Conservation (phyloP, 768 basidiomycete species). For the Amanita pseudoporphyria region DNA sequence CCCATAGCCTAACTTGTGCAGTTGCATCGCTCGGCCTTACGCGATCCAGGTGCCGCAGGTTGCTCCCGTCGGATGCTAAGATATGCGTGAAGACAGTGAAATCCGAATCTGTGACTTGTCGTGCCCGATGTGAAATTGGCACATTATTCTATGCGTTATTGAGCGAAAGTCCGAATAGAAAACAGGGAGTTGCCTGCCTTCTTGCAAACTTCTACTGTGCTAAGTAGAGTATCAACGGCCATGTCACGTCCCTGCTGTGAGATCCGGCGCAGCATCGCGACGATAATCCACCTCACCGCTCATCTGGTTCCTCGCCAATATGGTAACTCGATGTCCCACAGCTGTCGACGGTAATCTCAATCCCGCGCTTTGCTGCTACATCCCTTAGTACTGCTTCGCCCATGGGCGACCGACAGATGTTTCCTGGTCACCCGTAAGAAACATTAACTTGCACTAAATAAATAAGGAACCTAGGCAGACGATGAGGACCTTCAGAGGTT, state of each 20-base stretch:
- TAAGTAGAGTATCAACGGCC: conserved; percentile 15
- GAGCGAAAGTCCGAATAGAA: not conserved
- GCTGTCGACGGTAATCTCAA: conserved; percentile 69
- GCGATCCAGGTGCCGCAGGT: conserved; percentile 52
- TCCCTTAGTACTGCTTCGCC: conserved; percentile 80
- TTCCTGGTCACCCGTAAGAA: conserved; percentile 34
- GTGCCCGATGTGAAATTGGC: conserved; percentile 59
- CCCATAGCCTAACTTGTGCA: conserved; percentile 70
- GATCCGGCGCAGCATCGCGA: not conserved
- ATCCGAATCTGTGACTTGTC: conserved; percentile 58
- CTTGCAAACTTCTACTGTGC: conserved; percentile 61
- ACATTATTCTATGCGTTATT: conserved; percentile 49
- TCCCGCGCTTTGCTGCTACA: conserved; percentile 52
- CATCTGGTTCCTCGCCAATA: conserved; percentile 73
- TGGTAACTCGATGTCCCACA: conserved; percentile 85
- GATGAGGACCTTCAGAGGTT: conserved; percentile 47
- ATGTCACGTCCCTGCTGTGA: not conserved
- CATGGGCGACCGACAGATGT: conserved; percentile 88
- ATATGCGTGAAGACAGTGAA: conserved; percentile 76
- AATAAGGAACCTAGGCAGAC: conserved; percentile 50
- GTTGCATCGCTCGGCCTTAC: conserved; percentile 41
- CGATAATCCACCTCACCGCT: conserved; percentile 37
- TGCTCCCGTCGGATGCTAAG: conserved; percentile 74
- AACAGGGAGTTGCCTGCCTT: conserved; percentile 38
- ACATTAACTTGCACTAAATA: not conserved